Base-by-base conservation (phyloP, 108 stramenopile species). In the Cyclotella cryptica region DNA sequence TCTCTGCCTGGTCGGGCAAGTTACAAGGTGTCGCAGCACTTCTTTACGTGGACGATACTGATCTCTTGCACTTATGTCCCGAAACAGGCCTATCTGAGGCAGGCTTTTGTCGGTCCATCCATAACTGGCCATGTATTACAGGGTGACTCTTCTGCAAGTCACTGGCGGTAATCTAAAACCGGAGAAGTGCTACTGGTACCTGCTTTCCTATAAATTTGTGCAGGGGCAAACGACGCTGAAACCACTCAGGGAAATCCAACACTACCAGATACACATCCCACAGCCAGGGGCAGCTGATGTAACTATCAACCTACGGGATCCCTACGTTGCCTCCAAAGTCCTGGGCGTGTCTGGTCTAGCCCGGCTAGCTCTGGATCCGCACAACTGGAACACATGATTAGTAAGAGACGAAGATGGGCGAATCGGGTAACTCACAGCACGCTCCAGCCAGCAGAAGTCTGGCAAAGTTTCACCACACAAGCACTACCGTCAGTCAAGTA, bases 191-290 rank as follows among this genome's bases (percentile, higher is more conserved):
- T n/a, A n/a, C n/a, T n/a, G n/a, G n/a, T n/a, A n/a, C n/a, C n/a
- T n/a, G n/a, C n/a, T n/a, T n/a, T n/a, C n/a, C 19, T 66, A 66
- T 43, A 46, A 46, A 14, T 66, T 9, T 45, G n/a, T n/a, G n/a
- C n/a, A n/a, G n/a, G n/a, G n/a, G n/a, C n/a, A n/a, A n/a, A n/a
- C n/a, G 15, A 44, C 4, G 19, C 45, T 1, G 5, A 44, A 54
- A 19, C 53, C 8, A 8, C 21, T 19, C 8, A 19, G 15, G 13
- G 13, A n/a, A n/a, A n/a, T n/a, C n/a, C n/a, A n/a, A n/a, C n/a
- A n/a, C n/a, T n/a, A 45, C 13, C 11, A 63, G 22, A 43, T 66
- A 1, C 4, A 11, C 7, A 66, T 66, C 19, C 66, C 66, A 8
- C 66, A 66, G 19, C 66, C 40, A 0, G 19, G 28, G 22, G 19